Evolutionary conservation across 2,329 filamentous ascomycete species (phyloP).

Genomic region (Phaeoacremonium minimum): DNA sequence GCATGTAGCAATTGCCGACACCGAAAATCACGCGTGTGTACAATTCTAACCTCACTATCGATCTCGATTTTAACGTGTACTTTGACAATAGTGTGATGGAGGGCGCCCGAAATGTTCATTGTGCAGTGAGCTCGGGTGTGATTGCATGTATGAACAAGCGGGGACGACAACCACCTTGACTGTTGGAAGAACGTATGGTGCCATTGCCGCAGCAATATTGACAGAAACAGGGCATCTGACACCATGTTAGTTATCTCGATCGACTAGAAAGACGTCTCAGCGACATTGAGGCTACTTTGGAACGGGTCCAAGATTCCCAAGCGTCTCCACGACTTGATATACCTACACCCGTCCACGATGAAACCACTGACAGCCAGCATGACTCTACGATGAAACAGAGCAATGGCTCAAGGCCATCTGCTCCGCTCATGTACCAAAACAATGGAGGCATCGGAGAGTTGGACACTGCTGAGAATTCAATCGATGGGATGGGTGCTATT

Average conservation of each 20-base stretch:
- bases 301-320: too few species aligned
- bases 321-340: not conserved
- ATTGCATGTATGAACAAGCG: conserved; percentile 7
- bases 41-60: not conserved
- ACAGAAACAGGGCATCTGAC: not conserved
- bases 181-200: not conserved
- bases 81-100: conserved; percentile 9
- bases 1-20: conserved; percentile 10
- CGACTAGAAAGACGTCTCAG: conserved; percentile 7
- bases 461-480: conserved; percentile 9
- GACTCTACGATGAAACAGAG: not conserved
- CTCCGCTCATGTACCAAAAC: too few species aligned
- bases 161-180: too few species aligned
- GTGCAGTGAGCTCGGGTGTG: conserved; percentile 7
- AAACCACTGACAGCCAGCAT: not conserved
- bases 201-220: not conserved
- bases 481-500: conserved; percentile 16
- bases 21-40: conserved; percentile 9
- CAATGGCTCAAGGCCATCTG: not conserved
- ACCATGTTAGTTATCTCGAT: conserved; percentile 5
- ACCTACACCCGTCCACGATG: not conserved
- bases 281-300: conserved; percentile 6
- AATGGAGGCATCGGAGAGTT: conserved; percentile 11
- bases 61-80: not conserved
- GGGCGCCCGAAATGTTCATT: conserved; percentile 9